phyloP scores from a whole-genome alignment of 2,329 filamentous ascomycete genomes.

The Colletotrichum chrysophilum region DNA sequence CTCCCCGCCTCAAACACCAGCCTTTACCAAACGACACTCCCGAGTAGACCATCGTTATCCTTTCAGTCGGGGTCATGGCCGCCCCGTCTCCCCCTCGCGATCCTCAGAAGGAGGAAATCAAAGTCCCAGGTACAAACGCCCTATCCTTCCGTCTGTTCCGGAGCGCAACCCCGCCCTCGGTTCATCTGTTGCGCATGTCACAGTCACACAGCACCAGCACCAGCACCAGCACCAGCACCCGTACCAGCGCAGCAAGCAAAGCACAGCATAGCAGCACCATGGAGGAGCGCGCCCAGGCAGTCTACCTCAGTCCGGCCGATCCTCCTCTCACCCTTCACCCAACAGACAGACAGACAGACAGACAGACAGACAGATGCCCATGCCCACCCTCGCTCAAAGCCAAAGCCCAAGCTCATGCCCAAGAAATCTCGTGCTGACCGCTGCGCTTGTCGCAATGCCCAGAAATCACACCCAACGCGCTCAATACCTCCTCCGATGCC shows the following conservation, averaged over 20 bases:
- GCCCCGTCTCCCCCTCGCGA: conserved; percentile 1
- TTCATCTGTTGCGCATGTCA: conserved; percentile 22
- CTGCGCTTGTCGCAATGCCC: conserved; percentile 19
- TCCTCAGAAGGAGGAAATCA: not conserved
- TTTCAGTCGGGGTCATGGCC: conserved; percentile 2
- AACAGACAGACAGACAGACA: not conserved
- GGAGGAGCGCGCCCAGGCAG: not conserved
- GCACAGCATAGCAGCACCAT: not conserved
- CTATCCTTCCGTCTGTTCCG: conserved; percentile 20
- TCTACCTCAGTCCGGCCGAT: not conserved
- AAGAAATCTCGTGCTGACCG: conserved; percentile 11
- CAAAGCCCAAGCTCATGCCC: not conserved
- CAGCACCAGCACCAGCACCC: too few species aligned
- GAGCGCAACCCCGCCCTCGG: conserved; percentile 22
- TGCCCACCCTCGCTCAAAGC: not conserved
- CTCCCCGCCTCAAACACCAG: not conserved
- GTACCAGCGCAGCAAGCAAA: not conserved
- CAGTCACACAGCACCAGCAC: conserved; percentile 2
- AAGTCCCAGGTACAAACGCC: conserved; percentile 16
- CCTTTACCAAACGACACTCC: not conserved
- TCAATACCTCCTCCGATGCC: conserved; percentile 7
- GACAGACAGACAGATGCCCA: not conserved
- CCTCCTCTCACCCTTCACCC: not conserved
- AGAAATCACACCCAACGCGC: conserved; percentile 11
- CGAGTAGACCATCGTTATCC: not conserved